Evolutionary conservation across 2,329 filamentous ascomycete species (phyloP), one percentile per base, ranked within the genome.

Genomic region (Paecilomyces sp.): DNA sequence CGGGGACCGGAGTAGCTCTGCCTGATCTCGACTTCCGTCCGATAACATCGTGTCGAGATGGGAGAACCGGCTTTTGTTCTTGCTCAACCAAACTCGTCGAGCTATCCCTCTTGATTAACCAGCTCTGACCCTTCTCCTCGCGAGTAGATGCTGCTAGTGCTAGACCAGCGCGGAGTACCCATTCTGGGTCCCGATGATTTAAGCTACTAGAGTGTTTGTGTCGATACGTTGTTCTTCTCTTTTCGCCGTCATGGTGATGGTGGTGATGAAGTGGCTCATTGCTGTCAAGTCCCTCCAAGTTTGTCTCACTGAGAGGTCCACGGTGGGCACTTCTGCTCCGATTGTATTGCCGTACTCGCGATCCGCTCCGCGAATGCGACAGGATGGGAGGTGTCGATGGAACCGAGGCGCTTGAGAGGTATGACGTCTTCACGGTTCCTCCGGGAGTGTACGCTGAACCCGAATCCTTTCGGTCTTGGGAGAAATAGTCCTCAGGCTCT

Each of bases 81-180:
- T 61, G 63, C 15, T 79, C 72, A 1, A 79, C 77, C 2, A 86
- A 73, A 54, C 78, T 81, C 0, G 84, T 86, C 0, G 80, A 81
- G 61, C 80, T 84, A 62, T 83, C 80, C 28, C 83, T 76, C 57
- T 84, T 80, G 2, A 77, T 75, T 2, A 86, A 75, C 84, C 84
- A 87, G 58, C 80, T 81, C 66, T 86, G 84, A n/a, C 85, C 85
- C 64, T 87, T 86, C 60, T 80, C 80, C 64, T 87, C 84, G 41
- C 83, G 76, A 4, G 83, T 80, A 22, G 83, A 79, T 3, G 81
- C 80, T 1, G 83, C 81, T 4, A 86, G 80, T 0, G 80, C 79
- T 7, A 84, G 76, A 2, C 83, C 83, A 0, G 84, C 81, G 57
- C 84, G 81, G 53, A 85, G 79, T 58, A 87, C 75, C 85, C 85